A percentile compares a stretch with the other conserved stretches of the same genome.
phyloP scores from a whole-genome alignment of 169 alveolate genomes.

The Eimeria falciformis region DNA sequence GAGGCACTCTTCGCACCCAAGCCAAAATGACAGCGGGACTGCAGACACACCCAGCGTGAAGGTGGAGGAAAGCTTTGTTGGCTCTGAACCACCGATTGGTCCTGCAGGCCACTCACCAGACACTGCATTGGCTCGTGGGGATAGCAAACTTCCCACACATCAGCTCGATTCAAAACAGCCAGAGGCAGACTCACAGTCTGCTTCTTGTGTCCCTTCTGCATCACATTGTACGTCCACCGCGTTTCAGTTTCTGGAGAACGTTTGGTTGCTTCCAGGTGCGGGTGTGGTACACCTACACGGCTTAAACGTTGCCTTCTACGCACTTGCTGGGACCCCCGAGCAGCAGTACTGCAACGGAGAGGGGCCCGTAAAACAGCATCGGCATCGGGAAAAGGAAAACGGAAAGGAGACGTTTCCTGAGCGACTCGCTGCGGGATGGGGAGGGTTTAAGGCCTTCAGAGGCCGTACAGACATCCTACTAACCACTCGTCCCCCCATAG shows the following conservation, averaged over 20 bases:
- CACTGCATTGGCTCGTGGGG: too few relatives aligned
- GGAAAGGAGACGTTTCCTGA: not conserved
- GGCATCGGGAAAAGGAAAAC: not conserved
- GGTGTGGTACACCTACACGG: conserved; percentile 46
- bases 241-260: conserved; percentile 40
- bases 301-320: conserved; percentile 47
- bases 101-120: too few relatives aligned
- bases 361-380: conserved; percentile 23
- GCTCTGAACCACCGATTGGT: not conserved
- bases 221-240: conserved; percentile 25
- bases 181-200: not conserved
- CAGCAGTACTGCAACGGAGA: not conserved
- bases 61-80: not conserved
- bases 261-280: conserved; percentile 40
- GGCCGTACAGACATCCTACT: conserved; percentile 52
- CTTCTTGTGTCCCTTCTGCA: not conserved
- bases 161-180: too few relatives aligned
- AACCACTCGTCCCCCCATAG: conserved; percentile 27
- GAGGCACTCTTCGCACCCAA: not conserved
- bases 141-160: too few relatives aligned
- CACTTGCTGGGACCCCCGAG: not conserved
- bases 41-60: not conserved
- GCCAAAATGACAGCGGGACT: too few relatives aligned
- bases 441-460: conserved; percentile 44
- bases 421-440: conserved; percentile 15